Evolutionary conservation across 441 rosid species (phyloP).

Genomic region (Corymbia calophylla): DNA sequence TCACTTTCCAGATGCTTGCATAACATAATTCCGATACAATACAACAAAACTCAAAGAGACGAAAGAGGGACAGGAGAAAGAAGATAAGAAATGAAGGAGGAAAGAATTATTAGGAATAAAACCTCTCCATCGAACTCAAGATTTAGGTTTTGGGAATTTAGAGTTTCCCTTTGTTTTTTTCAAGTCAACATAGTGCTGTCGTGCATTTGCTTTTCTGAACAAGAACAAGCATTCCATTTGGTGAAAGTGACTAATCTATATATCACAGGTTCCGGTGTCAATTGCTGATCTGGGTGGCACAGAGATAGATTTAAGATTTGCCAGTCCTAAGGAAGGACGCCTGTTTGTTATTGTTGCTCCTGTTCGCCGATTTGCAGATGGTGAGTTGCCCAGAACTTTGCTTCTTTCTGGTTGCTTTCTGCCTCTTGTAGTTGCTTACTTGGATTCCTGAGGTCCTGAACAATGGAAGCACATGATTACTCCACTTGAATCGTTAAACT

Average conservation of each 20-base stretch:
- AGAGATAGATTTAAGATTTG: conserved; percentile 90
- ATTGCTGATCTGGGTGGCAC: conserved; percentile 97
- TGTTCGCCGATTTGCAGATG: conserved; percentile 80
- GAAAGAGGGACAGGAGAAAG: not conserved
- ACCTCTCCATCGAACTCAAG: not conserved
- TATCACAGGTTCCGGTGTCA: conserved; percentile 78
- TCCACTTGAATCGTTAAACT: not conserved
- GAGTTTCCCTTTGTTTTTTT: not conserved
- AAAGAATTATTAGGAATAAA: not conserved
- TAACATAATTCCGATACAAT: not conserved
- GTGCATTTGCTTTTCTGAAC: not conserved
- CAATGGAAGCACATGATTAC: not conserved
- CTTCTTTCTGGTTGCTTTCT: not conserved
- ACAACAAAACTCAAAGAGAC: not conserved
- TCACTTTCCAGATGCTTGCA: not conserved
- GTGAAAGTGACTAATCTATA: not conserved
- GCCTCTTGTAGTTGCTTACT: not conserved
- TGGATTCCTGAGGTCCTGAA: not conserved
- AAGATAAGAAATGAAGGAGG: not conserved
- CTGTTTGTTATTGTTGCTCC: conserved; percentile 85
- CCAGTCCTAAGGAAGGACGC: conserved; percentile 80
- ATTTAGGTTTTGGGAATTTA: not conserved
- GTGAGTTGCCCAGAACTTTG: conserved; percentile 28
- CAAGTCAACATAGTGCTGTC: not conserved
- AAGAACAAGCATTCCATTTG: not conserved